These are phyloP conservation scores for Saccharum hybrid DNA, from an alignment of 202 grass and related monocot species.

Conservation along the genomic window DNA sequence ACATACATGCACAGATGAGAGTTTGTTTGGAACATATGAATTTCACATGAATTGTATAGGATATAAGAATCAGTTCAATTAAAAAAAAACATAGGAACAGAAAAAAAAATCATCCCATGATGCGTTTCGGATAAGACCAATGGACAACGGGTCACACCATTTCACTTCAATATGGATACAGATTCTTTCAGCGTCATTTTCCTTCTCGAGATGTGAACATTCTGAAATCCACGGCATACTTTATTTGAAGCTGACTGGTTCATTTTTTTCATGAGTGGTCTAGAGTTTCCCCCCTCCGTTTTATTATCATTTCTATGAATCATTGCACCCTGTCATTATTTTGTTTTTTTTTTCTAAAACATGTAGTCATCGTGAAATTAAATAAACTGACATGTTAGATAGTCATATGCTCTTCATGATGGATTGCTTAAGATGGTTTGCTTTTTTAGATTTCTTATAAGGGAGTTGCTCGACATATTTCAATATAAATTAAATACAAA, in stretches of 20 bases:
- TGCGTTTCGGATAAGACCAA: constrained; percentile 34
- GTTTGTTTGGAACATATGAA: too few relatives aligned
- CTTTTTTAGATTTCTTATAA: neutral
- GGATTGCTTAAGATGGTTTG: neutral
- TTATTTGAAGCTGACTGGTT: neutral
- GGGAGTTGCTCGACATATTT: neutral
- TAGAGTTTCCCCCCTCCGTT: neutral
- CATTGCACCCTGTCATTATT: neutral
- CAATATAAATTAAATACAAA: neutral
- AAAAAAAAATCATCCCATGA: neutral
- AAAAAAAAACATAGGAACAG: too few relatives aligned
- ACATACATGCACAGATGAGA: neutral
- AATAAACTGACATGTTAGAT: neutral
- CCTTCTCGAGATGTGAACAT: neutral
- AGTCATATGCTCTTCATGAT: neutral
- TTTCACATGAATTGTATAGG: too few relatives aligned
- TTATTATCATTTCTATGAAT: neutral
- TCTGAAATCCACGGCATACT: neutral
- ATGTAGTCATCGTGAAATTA: neutral
- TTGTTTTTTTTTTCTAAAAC: neutral
- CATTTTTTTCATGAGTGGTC: neutral
- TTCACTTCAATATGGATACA: neutral
- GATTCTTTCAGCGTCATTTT: neutral
- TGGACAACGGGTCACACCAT: constrained; percentile 7
- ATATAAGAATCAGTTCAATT: too few relatives aligned